A percentile compares a stretch with the other conserved stretches of the same genome.
Evolutionary conservation across 306 rosid species (phyloP).

Genomic region (Corylus avellana): DNA sequence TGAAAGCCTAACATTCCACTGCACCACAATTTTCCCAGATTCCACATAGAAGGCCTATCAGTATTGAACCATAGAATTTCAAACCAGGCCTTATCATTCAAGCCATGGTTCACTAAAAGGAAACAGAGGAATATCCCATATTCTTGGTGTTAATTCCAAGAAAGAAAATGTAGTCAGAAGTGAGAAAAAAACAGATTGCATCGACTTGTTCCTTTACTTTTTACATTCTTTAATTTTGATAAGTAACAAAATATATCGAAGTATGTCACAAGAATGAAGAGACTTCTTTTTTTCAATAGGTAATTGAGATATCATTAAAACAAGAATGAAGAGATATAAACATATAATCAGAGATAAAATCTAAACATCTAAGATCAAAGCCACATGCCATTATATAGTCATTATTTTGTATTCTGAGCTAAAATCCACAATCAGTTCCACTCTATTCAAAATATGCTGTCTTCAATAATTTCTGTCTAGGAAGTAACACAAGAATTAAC

Average conservation of each 20-base stretch:
- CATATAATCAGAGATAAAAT: constrained; percentile 13
- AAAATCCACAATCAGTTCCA: constrained; percentile 1
- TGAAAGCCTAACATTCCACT: too few relatives aligned
- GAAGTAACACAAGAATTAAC: constrained; percentile 8
- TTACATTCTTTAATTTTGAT: background rate
- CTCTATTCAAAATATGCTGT: background rate
- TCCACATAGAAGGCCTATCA: too few relatives aligned
- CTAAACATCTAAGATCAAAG: constrained; percentile 9
- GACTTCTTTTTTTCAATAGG: background rate
- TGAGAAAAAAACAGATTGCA: background rate
- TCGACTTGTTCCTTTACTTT: background rate
- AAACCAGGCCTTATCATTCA: too few relatives aligned
- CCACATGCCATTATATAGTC: constrained; percentile 9
- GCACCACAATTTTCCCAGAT: too few relatives aligned
- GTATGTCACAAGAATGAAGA: background rate
- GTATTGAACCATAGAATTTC: too few relatives aligned
- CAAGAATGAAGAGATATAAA: background rate
- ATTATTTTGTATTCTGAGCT: background rate
- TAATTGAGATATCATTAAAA: background rate
- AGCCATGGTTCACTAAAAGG: too few relatives aligned
- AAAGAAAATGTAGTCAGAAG: background rate
- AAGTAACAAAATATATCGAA: background rate
- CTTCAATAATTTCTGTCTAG: background rate
- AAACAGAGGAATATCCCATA: too few relatives aligned
- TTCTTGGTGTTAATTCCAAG: background rate